Evolutionary conservation across 1,284 basidiomycete genomes (phyloP).

Genomic region (Blastosporella zonata): DNA sequence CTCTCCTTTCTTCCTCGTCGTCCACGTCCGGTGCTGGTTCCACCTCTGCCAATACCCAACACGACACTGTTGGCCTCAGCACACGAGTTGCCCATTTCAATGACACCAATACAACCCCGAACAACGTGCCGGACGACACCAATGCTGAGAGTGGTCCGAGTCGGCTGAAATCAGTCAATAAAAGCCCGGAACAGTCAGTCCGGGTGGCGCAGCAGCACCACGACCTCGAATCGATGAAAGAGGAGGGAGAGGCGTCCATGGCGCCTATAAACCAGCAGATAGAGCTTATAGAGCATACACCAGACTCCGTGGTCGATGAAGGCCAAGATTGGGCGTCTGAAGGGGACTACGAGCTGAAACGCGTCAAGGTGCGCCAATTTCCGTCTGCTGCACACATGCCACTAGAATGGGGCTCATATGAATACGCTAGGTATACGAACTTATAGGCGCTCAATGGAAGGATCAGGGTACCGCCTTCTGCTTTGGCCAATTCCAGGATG

Average conservation of each 20-base stretch:
- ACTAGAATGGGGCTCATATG: conserved; percentile 3
- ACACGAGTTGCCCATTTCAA: conserved; percentile 20
- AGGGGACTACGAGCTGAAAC: conserved; percentile 44
- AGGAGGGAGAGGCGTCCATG: conserved; percentile 29
- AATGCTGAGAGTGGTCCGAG: conserved; percentile 7
- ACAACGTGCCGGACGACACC: conserved; percentile 11
- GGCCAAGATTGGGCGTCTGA: conserved; percentile 41
- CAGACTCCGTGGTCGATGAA: conserved; percentile 34
- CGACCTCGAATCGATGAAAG: conserved; percentile 28
- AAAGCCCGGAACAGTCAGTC: conserved; percentile 16
- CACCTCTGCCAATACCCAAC: conserved; percentile 22
- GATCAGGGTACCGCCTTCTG: conserved; percentile 95
- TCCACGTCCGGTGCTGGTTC: conserved; percentile 26
- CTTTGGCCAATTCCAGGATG: conserved; percentile 81
- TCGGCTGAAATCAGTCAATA: conserved; percentile 15
- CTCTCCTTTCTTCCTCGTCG: conserved; percentile 27
- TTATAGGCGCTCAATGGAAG: conserved; percentile 84
- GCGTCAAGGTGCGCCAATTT: conserved; percentile 42
- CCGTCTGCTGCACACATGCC: conserved; percentile 1
- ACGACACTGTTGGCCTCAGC: conserved; percentile 24
- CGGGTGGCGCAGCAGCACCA: conserved; percentile 19
- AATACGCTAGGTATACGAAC: conserved; percentile 78
- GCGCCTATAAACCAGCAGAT: conserved; percentile 35
- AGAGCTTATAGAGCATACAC: conserved; percentile 37
- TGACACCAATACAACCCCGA: conserved; percentile 5